Base-by-base conservation (phyloP, 2,329 filamentous ascomycete species). In the Fusarium sp. region DNA sequence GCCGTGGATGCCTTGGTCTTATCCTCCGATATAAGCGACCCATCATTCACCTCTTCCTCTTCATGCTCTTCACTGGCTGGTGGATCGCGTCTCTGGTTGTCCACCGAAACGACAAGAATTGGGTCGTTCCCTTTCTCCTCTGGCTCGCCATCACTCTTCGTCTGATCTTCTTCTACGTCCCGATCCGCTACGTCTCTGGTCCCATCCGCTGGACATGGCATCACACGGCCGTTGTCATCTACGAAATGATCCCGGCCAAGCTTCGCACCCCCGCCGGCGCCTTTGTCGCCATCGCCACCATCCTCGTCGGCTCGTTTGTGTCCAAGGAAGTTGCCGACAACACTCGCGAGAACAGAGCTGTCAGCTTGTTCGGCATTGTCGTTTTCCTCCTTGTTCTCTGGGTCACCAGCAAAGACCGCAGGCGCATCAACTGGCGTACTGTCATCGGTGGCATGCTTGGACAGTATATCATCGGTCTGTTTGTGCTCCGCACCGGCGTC, bases 361-460 rank as follows among this genome's bases (percentile, higher is more conserved):
- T 97, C 73, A 95, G 94, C 77, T 86, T 97, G 14, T 93, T 97
- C 70, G 95, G 95, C 27, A 86, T 98, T 20, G 76, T 88, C 5
- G 89, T 97, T 66, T 92, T 96, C 82, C 85, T 97, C 74, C 84
- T 84, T 67, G 67, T 82, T 1, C 90, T 98, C 75, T 97, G 89
- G 83, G 79, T 80, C 16, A 97, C 94, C 1, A 97, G 95, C 45
- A 89, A 86, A 67, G 88, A 95, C 82, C 90, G 93, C 76, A 90
- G 80, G 67, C 81, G 79, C 39, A 86, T 93, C 76, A 88, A 91
- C 74, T 95, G 92, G 92, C 92, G 93, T 79, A 94, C 93, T 2
- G 93, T 98, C 76, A 94, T 97, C 70, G 94, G 93, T 41, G 95
- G 95, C 70, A 97, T 97, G 92, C 87, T 97, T 48, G 87, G 92